Base-by-base conservation (phyloP, 805 yeast species). In the Metschnikowia matae region DNA sequence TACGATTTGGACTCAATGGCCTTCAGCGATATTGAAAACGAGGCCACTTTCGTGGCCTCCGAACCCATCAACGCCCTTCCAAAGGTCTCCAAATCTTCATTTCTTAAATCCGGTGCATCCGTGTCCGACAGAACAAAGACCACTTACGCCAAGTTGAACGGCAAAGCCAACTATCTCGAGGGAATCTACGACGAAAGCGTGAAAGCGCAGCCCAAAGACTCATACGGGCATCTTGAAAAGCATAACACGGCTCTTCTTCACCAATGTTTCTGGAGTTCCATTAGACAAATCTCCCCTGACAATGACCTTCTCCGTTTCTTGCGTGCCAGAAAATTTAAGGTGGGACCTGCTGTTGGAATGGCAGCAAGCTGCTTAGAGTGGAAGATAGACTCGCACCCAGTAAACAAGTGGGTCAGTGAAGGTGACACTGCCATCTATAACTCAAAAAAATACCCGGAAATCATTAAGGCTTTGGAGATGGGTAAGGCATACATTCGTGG, bases 331-430 rank as follows among this genome's bases (percentile, higher is more conserved):
- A 58, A 56, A 52, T 54, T 51, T 49, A 48, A 54, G 42, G 51
- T 54, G 40, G 48, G 36, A 26, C 54, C 50, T 3, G 44, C 49
- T 10, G 31, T 54, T 6, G 53, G 48, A 4, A 58, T 58, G 61
- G 44, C 45, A 11, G 52, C 54, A 23, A 48, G 53, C 14, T 53
- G 56, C 32, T 36, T 54, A 53, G 49, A 56, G 36, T 58, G 61
- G 61, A 56, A 54, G 34, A 29, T 41, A 15, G 48, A 46, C 14
- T 40, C 53, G 2, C 56, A 57, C 40, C 72, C 51, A 75, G 59
- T 57, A n/a, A 55, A 58, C 54, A 50, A 49, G 39, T 58, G 62
- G 62, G 32, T 49, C 39, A 36, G 46, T 33, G 59, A 51, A 14
- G 62, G 62, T 11, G 62, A 58, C 43, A 45, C 53, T 6, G 36